Base-by-base conservation (phyloP, 352 stramenopile genomes). In the Ochromonadaceae sp. region DNA sequence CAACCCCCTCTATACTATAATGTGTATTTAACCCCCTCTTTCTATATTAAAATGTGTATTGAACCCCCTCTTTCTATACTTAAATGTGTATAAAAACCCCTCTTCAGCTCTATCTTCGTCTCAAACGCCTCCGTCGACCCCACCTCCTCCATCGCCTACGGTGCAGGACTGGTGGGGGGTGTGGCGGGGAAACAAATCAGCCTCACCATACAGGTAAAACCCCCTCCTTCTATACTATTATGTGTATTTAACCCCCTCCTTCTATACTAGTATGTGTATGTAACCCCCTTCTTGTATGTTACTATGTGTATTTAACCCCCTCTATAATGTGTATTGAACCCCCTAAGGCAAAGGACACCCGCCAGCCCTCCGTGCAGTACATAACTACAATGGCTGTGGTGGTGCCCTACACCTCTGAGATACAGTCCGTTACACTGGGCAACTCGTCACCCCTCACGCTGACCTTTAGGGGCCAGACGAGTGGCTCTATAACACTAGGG, bases 191-290 rank as follows among this genome's bases (percentile, higher is more conserved):
- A 81, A 56, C 31, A 67, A 15, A 67, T 80, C 12, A 67, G 59
- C 20, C 92, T 97, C 43, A 80, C 87, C 57, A 82, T 97, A 20
- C 81, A 91, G 68, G 73, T n/a, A n/a, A n/a, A n/a, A n/a, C n/a
- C n/a, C n/a, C n/a, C n/a, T n/a, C n/a, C n/a, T n/a, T n/a, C n/a
- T n/a, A n/a, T n/a, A n/a, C n/a, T n/a, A n/a, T n/a, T n/a, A n/a
- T n/a, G n/a, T n/a, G n/a, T n/a, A n/a, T n/a, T n/a, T n/a, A n/a
- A n/a, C n/a, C n/a, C n/a, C n/a, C n/a, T n/a, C n/a, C n/a, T n/a
- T n/a, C n/a, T n/a, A n/a, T n/a, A n/a, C n/a, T n/a, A n/a, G n/a
- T n/a, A n/a, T n/a, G n/a, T n/a, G n/a, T n/a, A n/a, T n/a, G n/a
- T n/a, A n/a, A n/a, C n/a, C n/a, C n/a, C n/a, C n/a, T n/a, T n/a